These are phyloP conservation scores for Candida sphagnicola DNA, from an alignment of 805 yeast species.

Conservation along the genomic window DNA sequence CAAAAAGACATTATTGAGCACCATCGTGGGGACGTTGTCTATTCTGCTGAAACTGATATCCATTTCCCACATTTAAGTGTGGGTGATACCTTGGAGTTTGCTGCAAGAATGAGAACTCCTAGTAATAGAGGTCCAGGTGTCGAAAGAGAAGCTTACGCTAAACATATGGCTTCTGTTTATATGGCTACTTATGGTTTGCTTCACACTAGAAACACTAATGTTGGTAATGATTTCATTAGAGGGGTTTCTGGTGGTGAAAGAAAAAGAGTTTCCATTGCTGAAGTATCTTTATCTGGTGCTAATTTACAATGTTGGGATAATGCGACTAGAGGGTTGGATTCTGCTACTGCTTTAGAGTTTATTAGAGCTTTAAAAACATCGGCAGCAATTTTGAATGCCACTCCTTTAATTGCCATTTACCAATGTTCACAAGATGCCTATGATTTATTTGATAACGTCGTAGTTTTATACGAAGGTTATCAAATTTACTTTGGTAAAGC, in stretches of 20 bases:
- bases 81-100: slow-evolving; percentile 53
- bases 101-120: slow-evolving; percentile 48
- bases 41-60: slow-evolving; percentile 51
- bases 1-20: slow-evolving; percentile 24
- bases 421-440: slow-evolving; percentile 49
- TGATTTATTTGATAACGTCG: slow-evolving; percentile 45
- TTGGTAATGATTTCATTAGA: slow-evolving; percentile 61
- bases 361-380: slow-evolving; percentile 60
- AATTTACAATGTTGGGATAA: slow-evolving; percentile 60
- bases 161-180: slow-evolving; percentile 38
- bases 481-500: slow-evolving; percentile 47
- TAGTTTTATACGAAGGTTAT: slow-evolving; percentile 44
- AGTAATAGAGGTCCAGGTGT: slow-evolving; percentile 34
- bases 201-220: slow-evolving; percentile 55
- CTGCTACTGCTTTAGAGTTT: slow-evolving; percentile 79
- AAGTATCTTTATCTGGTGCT: slow-evolving; percentile 64
- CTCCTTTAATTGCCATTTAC: slow-evolving; percentile 58
- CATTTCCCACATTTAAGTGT: slow-evolving; percentile 57
- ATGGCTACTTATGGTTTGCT: slow-evolving; percentile 47
- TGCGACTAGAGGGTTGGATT: slow-evolving; percentile 81
- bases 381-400: slow-evolving; percentile 48
- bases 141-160: slow-evolving; percentile 31
- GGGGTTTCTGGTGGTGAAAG: slow-evolving; percentile 87
- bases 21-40: slow-evolving; percentile 36
- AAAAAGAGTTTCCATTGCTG: slow-evolving; percentile 80